Evolutionary conservation across 495 filamentous ascomycete species (phyloP), one percentile per base, ranked within the genome.

Genomic region (Apodospora peruviana): DNA sequence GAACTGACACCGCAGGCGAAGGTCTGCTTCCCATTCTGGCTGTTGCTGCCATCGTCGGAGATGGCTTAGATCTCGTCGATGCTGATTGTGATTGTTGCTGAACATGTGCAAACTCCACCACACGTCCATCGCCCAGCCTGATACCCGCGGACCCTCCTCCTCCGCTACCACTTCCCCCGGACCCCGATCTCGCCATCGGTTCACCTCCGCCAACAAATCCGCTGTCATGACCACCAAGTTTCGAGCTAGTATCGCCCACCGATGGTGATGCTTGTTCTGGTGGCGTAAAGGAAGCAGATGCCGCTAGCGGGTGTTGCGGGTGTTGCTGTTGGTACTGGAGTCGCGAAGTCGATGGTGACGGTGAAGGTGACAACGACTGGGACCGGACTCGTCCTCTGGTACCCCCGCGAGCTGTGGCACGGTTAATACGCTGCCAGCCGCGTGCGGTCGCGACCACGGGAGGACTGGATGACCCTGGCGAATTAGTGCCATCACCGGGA

Each of bases 81-180:
- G n/a, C n/a, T n/a, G n/a, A n/a, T n/a, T n/a, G n/a, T n/a, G n/a
- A n/a, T n/a, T n/a, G n/a, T n/a, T n/a, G n/a, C n/a, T n/a, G n/a
- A n/a, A n/a, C n/a, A n/a, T n/a, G n/a, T n/a, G n/a, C 17, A 44
- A 66, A 66, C 36, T 57, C 56, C 47, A 66, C 52, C 18, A 61
- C 36, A 14, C 45, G 23, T 5, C 55, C 50, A n/a, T 51, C 47
- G 2, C 47, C 55, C 1, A 63, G 32, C 25, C 27, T 46, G n/a
- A 66, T 47, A 5, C 61, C 61, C 0, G 56, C 56, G 36, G 48
- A 53, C n/a, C 49, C 47, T 12, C 37, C 40, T 18, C 57, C 35
- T 14, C 21, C 43, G 34, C 40, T 24, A 5, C 22, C 24, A 29
- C 50, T 16, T 21, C 51, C 34, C 2, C 43, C 42, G 1, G 47